Evolutionary conservation across 192 early-diverging fungal genomes (phyloP).

Genomic region (Backusella tarrabulga): DNA sequence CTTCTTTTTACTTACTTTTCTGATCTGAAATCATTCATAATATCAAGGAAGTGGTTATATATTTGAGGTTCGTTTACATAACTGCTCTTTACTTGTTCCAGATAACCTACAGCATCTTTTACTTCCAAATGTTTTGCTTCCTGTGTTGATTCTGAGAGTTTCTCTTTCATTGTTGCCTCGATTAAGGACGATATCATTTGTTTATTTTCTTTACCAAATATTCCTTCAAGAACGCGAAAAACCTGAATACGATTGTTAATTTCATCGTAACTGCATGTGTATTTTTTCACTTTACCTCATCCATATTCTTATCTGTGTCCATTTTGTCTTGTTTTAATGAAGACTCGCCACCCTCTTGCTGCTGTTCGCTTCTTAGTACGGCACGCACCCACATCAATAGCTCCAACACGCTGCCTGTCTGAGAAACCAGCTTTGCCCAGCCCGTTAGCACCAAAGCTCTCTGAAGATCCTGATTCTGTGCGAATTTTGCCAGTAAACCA

Average conservation of each 20-base stretch:
- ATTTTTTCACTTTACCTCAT: background rate
- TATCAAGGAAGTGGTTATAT: slow-evolving; percentile 19
- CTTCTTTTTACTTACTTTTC: slow-evolving; percentile 21
- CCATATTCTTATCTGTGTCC: background rate
- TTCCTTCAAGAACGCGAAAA: slow-evolving; percentile 4
- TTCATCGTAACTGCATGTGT: too few species aligned
- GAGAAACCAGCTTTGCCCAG: slow-evolving; percentile 23
- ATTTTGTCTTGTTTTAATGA: background rate
- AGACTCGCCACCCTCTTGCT: background rate
- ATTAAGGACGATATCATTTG: background rate
- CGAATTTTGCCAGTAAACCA: slow-evolving; percentile 24
- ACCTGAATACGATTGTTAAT: background rate
- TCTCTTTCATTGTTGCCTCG: slow-evolving; percentile 2
- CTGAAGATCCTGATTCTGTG: slow-evolving; percentile 26
- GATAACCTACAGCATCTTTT: slow-evolving; percentile 30
- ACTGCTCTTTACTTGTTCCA: slow-evolving; percentile 18
- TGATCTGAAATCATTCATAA: slow-evolving; percentile 27
- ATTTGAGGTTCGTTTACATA: slow-evolving; percentile 13
- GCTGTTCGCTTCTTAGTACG: slow-evolving; percentile 17
- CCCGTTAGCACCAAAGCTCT: slow-evolving; percentile 23
- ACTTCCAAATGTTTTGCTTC: slow-evolving; percentile 4
- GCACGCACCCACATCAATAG: slow-evolving; percentile 27
- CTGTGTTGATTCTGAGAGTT: background rate
- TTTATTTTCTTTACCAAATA: slow-evolving; percentile 20
- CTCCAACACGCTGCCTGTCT: slow-evolving; percentile 5